Percentiles rank a stretch among this genome's conserved stretches.
These are phyloP conservation scores for maize (Zea mays) DNA, from an alignment of 176 grass and related monocot genomes.

Conservation along the genomic window Zm-B73-REFERENCE-NAM-5.0 NC_050104.1:20704001-20704500, in stretches of 20 bases:
- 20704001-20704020: background rate
- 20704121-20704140: constrained; percentile 22
- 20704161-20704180: constrained; percentile 58
- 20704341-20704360: background rate
- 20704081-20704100: constrained; percentile 72
- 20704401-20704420: constrained; percentile 16
- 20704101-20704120: constrained; percentile 65
- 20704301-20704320: background rate
- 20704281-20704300: constrained; percentile 63
- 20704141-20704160: constrained; percentile 73
- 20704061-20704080: constrained; percentile 86
- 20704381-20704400: constrained; percentile 11
- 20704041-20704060: constrained; percentile 55
- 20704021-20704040: constrained; percentile 7
- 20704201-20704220: constrained; percentile 51
- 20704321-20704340: constrained; percentile 42
- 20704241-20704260: constrained; percentile 53
- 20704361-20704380: background rate
- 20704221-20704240: constrained; percentile 61
- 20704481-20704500: background rate
- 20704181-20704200: constrained; percentile 61
- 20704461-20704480: background rate
- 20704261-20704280: constrained; percentile 70
- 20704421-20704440: constrained; percentile 19
- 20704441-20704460: background rate